These are phyloP conservation scores for Gaultheria prostrata DNA, from an alignment of 148 eudicot genomes.

Conservation along the genomic window DNA sequence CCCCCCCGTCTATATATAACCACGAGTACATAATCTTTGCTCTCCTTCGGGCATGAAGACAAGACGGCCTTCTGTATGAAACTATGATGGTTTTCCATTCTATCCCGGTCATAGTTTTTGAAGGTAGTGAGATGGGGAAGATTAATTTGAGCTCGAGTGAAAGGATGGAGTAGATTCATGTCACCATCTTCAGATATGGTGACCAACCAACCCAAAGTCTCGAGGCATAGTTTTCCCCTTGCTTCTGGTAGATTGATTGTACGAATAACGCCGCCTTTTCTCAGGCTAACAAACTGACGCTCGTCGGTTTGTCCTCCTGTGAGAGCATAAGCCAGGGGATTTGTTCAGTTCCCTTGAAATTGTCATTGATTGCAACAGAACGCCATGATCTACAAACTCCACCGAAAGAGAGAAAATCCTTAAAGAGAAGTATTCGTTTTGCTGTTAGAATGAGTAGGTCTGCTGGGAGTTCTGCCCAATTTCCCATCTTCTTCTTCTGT, in stretches of 20 bases:
- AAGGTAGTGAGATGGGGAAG: conserved; percentile 8
- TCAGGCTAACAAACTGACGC: background rate
- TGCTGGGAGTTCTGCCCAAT: background rate
- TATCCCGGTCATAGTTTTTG: background rate
- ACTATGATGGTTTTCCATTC: background rate
- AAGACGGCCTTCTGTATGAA: conserved; percentile 11
- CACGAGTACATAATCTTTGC: background rate
- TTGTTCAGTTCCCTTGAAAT: background rate
- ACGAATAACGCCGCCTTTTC: background rate
- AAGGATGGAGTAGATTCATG: conserved; percentile 9
- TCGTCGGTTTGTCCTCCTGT: background rate
- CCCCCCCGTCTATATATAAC: background rate
- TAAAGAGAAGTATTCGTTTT: background rate
- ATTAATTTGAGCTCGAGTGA: background rate
- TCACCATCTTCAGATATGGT: background rate
- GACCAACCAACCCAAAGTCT: conserved; percentile 9
- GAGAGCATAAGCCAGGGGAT: conserved; percentile 14
- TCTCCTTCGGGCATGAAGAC: conserved; percentile 4
- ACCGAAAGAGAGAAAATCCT: background rate
- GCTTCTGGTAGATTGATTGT: conserved; percentile 5
- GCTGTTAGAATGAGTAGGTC: background rate
- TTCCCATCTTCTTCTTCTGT: background rate
- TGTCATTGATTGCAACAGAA: background rate
- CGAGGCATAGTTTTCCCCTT: background rate
- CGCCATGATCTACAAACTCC: background rate